Evolutionary conservation across 164 flowering plant species (phyloP).

Genomic region (Aristolochia fimbriata): DNA sequence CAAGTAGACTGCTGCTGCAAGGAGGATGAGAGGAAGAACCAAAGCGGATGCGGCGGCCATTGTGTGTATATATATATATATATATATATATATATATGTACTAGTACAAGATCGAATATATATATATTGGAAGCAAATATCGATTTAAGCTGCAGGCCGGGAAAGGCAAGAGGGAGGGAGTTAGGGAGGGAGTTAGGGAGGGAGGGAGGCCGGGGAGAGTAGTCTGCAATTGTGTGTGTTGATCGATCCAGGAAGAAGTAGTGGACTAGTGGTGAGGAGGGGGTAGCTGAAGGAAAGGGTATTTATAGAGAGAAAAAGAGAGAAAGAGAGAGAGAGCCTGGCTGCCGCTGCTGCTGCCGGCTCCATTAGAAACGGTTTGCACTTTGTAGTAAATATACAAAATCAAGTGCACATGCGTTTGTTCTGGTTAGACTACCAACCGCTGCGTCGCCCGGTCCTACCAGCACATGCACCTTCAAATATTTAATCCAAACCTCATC

Average conservation of each 20-base stretch:
- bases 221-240: no score
- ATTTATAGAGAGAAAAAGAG: neutral
- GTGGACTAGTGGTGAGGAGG: no score
- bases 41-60: conserved; percentile 17
- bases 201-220: no score
- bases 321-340: conserved; percentile 15
- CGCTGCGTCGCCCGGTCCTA: conserved; percentile 20
- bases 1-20: neutral
- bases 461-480: conserved; percentile 28
- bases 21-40: neutral
- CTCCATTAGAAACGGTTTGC: conserved; percentile 2
- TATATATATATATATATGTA: no score
- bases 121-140: no score
- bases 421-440: conserved; percentile 29
- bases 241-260: no score
- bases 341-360: neutral
- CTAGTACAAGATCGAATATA: no score
- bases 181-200: no score
- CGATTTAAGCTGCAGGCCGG: no score
- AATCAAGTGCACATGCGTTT: conserved; percentile 41
- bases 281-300: neutral
- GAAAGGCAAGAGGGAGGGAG: neutral
- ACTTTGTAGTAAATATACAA: conserved; percentile 8
- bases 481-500: no score
- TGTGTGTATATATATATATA: neutral